Base-by-base conservation (phyloP, 352 stramenopile species). In the Bremia lactucae region DNA sequence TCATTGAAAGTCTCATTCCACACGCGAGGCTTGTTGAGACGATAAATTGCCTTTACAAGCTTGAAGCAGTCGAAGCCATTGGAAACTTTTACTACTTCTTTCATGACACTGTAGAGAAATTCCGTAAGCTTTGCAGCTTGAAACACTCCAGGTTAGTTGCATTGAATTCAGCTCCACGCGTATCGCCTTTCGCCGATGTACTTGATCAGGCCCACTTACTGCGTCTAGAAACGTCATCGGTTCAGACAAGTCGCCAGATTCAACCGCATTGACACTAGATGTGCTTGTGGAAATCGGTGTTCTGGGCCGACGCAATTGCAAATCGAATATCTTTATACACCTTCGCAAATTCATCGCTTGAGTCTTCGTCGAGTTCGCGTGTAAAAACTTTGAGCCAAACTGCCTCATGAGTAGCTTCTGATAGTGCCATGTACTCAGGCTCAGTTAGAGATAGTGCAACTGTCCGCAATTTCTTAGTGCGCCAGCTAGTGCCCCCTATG, bases 1-100 rank as follows among this genome's bases (percentile, higher is more conserved):
- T n/a, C n/a, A n/a, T n/a, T n/a, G n/a, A n/a, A 50, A 1, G 34
- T 42, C 13, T 50, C 24, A 19, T 42, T 50, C 42, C 31, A 50
- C 34, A 15, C 42, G 34, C 24, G 24, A 50, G 11, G 33, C 24
- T 41, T 42, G 18, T 50, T 50, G 23, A 42, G 33, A 28, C 31
- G 23, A n/a, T 50, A 51, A 10, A 51, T 51, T 18, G 35, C 20
- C n/a, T 51, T 45, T n/a, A 41, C 26, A 16, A 45, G 23, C 8
- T 51, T n/a, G 2, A 51, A 11, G 21, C 34, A 44, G n/a, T 51
- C 19, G 14, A 44, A 42, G 31, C 1, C 31, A 24, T 6, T n/a
- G 15, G 2, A 9, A 18, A 16, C 9, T 13, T 41, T 20, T 10
- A 41, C 21, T 4, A 31, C 3, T 10, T 46, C 36, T 23, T 46